Conservation (phyloP, 805 yeast species). For the Candida berthetii region DNA sequence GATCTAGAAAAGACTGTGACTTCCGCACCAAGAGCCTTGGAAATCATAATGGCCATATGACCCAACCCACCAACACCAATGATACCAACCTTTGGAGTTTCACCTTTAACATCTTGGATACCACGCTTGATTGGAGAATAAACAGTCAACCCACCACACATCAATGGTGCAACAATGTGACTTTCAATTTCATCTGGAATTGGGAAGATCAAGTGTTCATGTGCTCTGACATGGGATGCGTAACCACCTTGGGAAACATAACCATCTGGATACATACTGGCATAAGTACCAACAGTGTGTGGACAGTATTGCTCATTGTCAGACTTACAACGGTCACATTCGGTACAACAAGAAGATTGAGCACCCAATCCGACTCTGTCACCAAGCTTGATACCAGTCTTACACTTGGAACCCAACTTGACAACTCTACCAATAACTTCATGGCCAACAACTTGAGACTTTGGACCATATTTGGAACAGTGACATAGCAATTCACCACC, state of each 20-base stretch:
- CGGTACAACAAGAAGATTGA: slow-evolving; percentile 50
- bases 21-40: slow-evolving; percentile 55
- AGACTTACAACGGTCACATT: slow-evolving; percentile 52
- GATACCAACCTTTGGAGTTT: slow-evolving; percentile 40
- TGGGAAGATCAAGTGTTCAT: slow-evolving; percentile 57
- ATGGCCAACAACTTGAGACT: slow-evolving; percentile 56
- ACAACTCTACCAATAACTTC: slow-evolving; percentile 59
- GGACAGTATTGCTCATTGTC: slow-evolving; percentile 55
- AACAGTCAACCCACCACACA: slow-evolving; percentile 76
- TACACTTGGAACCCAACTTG: slow-evolving; percentile 52
- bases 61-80: slow-evolving; percentile 55
- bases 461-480: slow-evolving; percentile 21
- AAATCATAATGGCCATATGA: slow-evolving; percentile 48
- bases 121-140: slow-evolving; percentile 57
- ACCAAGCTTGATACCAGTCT: slow-evolving; percentile 46
- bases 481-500: slow-evolving; percentile 12
- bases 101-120: slow-evolving; percentile 15
- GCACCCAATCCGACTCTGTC: slow-evolving; percentile 83
- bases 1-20: slow-evolving; percentile 52
- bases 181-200: slow-evolving; percentile 51
- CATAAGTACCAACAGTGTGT: slow-evolving; percentile 44
- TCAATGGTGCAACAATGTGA: slow-evolving; percentile 59
- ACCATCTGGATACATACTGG: slow-evolving; percentile 38
- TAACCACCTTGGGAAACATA: slow-evolving; percentile 58
- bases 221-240: slow-evolving; percentile 58